Conservation (phyloP, 441 rosid genomes). For the Syzygium syzygioides region DNA sequence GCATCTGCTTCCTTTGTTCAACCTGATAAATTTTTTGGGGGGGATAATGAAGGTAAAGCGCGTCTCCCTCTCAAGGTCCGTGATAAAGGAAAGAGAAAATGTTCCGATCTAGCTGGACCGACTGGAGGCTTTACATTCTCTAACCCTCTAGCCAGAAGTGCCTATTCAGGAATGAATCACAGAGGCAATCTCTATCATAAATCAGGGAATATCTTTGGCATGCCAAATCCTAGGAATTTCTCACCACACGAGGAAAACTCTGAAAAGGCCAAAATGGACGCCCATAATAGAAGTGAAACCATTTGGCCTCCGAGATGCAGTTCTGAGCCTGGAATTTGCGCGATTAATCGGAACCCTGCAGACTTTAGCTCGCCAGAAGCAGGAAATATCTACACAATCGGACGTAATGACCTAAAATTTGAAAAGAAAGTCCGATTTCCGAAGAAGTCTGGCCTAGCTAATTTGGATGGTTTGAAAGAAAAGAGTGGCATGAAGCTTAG, state of each 20-base stretch:
- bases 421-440: constrained; percentile 25
- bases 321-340: constrained; percentile 40
- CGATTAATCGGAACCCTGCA: constrained; percentile 80
- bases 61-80: constrained; percentile 38
- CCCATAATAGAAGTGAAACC: constrained; percentile 17
- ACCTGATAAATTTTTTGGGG: constrained; percentile 34
- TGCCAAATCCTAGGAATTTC: constrained; percentile 31
- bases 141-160: constrained; percentile 19
- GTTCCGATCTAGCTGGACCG: constrained; percentile 19
- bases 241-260: constrained; percentile 36
- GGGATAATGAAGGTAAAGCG: constrained; percentile 20
- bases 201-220: constrained; percentile 30
- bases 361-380: constrained; percentile 74
- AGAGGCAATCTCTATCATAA: constrained; percentile 37
- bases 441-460: constrained; percentile 22
- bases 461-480: constrained; percentile 42
- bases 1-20: constrained; percentile 49
- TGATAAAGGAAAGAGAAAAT: constrained; percentile 46
- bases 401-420: constrained; percentile 49
- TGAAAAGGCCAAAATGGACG: constrained; percentile 27
- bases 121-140: constrained; percentile 26
- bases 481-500: constrained; percentile 32
- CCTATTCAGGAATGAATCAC: constrained; percentile 33
- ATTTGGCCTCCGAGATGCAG: constrained; percentile 28
- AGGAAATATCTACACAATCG: constrained; percentile 63